Evolutionary conservation across 2,329 filamentous ascomycete genomes (phyloP).

Genomic region (Neurospora sp.): DNA sequence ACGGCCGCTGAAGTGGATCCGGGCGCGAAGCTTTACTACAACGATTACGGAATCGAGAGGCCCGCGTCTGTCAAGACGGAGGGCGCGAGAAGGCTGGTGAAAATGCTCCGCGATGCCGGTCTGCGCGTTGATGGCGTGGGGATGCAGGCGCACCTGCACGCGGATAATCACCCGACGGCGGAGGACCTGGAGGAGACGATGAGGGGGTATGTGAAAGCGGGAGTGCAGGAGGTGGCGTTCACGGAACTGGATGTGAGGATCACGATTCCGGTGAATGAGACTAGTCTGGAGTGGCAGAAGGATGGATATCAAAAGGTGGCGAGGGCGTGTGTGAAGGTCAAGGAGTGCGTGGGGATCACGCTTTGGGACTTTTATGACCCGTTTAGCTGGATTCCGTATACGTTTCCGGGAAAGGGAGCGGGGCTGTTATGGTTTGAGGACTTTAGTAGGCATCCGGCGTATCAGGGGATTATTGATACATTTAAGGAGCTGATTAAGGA

Average conservation of each 20-base stretch:
- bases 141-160: constrained; percentile 50
- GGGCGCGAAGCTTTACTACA: constrained; percentile 46
- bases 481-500: constrained; percentile 7
- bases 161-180: constrained; percentile 36
- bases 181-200: constrained; percentile 36
- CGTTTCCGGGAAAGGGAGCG: constrained; percentile 25
- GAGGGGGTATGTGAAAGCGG: constrained; percentile 35
- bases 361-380: constrained; percentile 32
- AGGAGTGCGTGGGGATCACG: constrained; percentile 30
- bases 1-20: constrained; percentile 38
- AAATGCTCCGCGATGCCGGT: constrained; percentile 33
- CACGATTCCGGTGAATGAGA: constrained; percentile 27
- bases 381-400: constrained; percentile 28
- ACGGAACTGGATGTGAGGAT: constrained; percentile 51
- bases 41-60: constrained; percentile 51
- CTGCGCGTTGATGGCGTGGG: constrained; percentile 51
- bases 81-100: constrained; percentile 32
- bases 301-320: constrained; percentile 28
- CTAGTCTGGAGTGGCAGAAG: constrained; percentile 35
- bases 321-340: constrained; percentile 23
- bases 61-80: constrained; percentile 29
- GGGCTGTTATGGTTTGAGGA: constrained; percentile 25
- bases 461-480: constrained; percentile 27
- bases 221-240: constrained; percentile 42
- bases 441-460: constrained; percentile 27